These are phyloP conservation scores for Sicyos baderoa DNA, from an alignment of 306 rosid species.

Conservation along the genomic window DNA sequence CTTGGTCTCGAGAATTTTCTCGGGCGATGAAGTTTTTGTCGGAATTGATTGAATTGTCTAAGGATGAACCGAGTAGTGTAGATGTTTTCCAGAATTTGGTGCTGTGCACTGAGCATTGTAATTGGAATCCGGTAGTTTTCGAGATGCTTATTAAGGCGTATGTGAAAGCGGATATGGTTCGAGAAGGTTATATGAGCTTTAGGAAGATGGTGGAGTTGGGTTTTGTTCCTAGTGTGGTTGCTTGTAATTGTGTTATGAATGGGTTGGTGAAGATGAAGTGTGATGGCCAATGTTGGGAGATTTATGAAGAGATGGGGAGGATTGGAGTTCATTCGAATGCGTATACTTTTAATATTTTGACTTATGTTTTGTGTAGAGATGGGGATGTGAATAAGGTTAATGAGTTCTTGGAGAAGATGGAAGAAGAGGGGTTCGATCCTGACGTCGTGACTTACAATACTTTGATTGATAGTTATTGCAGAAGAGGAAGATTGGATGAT, in stretches of 20 bases:
- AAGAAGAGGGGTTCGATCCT: slow-evolving; percentile 86
- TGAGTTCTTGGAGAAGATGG: slow-evolving; percentile 75
- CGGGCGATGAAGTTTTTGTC: slow-evolving; percentile 50
- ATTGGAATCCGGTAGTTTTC: slow-evolving; percentile 66
- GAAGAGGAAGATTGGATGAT: slow-evolving; percentile 58
- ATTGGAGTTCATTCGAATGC: slow-evolving; percentile 69
- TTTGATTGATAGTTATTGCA: slow-evolving; percentile 64
- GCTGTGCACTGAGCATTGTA: slow-evolving; percentile 49
- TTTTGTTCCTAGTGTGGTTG: slow-evolving; percentile 55
- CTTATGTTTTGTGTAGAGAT: slow-evolving; percentile 56
- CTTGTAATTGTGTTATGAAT: slow-evolving; percentile 58
- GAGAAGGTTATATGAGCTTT: slow-evolving; percentile 51
- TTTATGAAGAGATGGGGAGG: slow-evolving; percentile 76
- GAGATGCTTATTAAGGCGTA: slow-evolving; percentile 84
- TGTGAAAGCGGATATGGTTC: slow-evolving; percentile 53
- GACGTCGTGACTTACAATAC: slow-evolving; percentile 73
- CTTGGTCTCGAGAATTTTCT: slow-evolving; percentile 52
- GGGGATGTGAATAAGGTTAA: slow-evolving; percentile 62
- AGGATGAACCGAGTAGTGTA: slow-evolving; percentile 27
- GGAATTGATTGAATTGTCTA: slow-evolving; percentile 46
- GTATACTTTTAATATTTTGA: slow-evolving; percentile 67
- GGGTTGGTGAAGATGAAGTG: slow-evolving; percentile 47
- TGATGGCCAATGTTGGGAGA: slow-evolving; percentile 61
- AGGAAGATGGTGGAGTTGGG: slow-evolving; percentile 43
- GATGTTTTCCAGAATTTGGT: slow-evolving; percentile 45